These are phyloP conservation scores for Cerrena zonata DNA, from an alignment of 1,284 basidiomycete species.

Conservation along the genomic window DNA sequence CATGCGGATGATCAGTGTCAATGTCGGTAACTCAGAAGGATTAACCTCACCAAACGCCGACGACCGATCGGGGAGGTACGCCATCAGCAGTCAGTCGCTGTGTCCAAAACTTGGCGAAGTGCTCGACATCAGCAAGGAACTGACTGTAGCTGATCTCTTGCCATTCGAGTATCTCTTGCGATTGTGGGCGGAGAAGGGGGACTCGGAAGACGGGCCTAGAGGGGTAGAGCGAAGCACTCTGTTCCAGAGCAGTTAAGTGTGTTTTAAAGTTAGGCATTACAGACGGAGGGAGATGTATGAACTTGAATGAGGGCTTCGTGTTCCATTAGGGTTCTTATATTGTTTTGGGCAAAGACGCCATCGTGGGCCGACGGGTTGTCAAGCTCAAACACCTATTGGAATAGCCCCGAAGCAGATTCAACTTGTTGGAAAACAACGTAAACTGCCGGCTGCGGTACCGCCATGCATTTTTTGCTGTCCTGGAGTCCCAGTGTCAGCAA, in stretches of 20 bases:
- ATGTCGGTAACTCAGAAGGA: slow-evolving; percentile 6
- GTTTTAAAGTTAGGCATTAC: slow-evolving; percentile 28
- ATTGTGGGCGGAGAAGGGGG: slow-evolving; percentile 35
- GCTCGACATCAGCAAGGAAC: slow-evolving; percentile 50
- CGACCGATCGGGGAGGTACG: slow-evolving; percentile 48
- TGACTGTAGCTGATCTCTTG: slow-evolving; percentile 44
- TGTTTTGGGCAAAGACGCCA: neutral
- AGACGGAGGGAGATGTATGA: slow-evolving; percentile 6
- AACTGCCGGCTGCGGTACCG: slow-evolving; percentile 1
- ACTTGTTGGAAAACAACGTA: slow-evolving; percentile 4
- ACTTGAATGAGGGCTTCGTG: neutral
- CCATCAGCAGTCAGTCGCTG: slow-evolving; percentile 36
- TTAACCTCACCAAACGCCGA: slow-evolving; percentile 61
- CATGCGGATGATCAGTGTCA: slow-evolving; percentile 10
- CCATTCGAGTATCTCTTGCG: slow-evolving; percentile 39
- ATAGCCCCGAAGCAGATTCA: slow-evolving; percentile 17
- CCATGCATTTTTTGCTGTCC: too few relatives aligned
- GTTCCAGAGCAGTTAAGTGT: slow-evolving; percentile 48
- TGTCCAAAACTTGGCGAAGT: slow-evolving; percentile 52
- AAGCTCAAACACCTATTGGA: slow-evolving; percentile 17
- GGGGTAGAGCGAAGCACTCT: slow-evolving; percentile 39
- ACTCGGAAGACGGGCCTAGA: slow-evolving; percentile 44
- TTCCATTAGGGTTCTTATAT: slow-evolving; percentile 11
- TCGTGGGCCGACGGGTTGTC: slow-evolving; percentile 13
- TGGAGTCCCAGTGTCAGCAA: too few relatives aligned